Conservation (phyloP, 306 rosid species). For the Pyrus betulifolia region DNA sequence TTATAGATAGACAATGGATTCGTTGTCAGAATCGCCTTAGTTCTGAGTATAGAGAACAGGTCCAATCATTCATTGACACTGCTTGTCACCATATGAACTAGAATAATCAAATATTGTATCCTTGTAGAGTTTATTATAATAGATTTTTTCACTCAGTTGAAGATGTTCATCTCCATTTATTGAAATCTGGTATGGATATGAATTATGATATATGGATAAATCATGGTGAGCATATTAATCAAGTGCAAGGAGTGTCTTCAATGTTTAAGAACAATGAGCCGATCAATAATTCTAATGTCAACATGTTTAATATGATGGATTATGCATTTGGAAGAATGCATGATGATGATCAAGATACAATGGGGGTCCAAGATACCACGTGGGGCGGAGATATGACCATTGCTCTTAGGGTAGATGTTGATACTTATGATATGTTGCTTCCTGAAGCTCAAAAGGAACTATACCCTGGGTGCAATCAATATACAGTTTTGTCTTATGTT, state of each 20-base stretch:
- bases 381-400: not conserved
- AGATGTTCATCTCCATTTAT: not conserved
- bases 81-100: not conserved
- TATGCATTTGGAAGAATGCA: not conserved
- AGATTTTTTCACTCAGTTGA: too few species aligned
- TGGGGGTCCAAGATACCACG: not conserved
- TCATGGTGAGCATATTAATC: not conserved
- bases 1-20: not conserved
- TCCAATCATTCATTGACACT: not conserved
- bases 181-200: not conserved
- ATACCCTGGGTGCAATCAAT: not conserved
- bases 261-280: not conserved
- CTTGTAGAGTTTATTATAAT: not conserved
- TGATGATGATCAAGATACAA: not conserved
- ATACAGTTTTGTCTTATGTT: not conserved
- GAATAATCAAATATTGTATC: not conserved
- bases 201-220: not conserved
- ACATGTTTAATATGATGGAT: not conserved
- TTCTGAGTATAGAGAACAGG: not conserved
- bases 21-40: not conserved
- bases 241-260: not conserved
- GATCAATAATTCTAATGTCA: not conserved
- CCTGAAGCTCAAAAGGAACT: not conserved
- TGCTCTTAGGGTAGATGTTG: not conserved
- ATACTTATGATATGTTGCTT: not conserved